phyloP scores from a whole-genome alignment of 257 asterid genomes.

The Paraleonurus japonicus region DNA sequence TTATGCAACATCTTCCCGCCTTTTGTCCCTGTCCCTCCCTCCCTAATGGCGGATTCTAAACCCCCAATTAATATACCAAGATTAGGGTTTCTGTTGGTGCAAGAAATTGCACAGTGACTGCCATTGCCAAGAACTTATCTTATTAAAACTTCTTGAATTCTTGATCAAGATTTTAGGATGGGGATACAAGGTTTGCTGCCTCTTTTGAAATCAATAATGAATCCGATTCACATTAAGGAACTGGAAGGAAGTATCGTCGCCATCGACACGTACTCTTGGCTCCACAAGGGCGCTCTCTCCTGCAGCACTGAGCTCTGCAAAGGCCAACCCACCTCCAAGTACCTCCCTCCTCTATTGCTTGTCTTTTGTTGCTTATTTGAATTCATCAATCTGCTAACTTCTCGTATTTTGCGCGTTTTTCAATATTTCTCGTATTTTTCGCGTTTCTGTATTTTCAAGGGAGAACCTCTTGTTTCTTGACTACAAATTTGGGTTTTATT shows the following conservation, averaged over 20 bases:
- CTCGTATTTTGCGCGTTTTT: background rate
- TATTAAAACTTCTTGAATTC: constrained; percentile 20
- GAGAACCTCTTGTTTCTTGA: constrained; percentile 1
- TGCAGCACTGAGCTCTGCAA: constrained; percentile 97
- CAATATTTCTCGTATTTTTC: background rate
- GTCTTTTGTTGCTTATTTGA: background rate
- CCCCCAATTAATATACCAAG: constrained; percentile 17
- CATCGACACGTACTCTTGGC: constrained; percentile 95
- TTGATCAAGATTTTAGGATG: constrained; percentile 37
- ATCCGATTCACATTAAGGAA: constrained; percentile 76
- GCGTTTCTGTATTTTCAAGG: background rate
- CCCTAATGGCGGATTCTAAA: constrained; percentile 18
- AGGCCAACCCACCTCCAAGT: constrained; percentile 87
- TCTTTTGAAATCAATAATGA: constrained; percentile 88
- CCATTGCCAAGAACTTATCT: constrained; percentile 8
- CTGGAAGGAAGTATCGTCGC: constrained; percentile 79
- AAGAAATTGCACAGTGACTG: constrained; percentile 8
- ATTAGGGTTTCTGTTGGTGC: constrained; percentile 26
- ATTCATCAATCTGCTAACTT: background rate
- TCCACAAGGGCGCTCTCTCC: constrained; percentile 96
- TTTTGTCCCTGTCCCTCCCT: constrained; percentile 1
- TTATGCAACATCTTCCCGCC: constrained; percentile 43
- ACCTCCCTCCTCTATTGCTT: constrained; percentile 9
- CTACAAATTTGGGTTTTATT: background rate
- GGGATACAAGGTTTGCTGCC: constrained; percentile 92